Base-by-base conservation (phyloP, 768 basidiomycete genomes). In the Dictyophora rubrovolvata region DNA sequence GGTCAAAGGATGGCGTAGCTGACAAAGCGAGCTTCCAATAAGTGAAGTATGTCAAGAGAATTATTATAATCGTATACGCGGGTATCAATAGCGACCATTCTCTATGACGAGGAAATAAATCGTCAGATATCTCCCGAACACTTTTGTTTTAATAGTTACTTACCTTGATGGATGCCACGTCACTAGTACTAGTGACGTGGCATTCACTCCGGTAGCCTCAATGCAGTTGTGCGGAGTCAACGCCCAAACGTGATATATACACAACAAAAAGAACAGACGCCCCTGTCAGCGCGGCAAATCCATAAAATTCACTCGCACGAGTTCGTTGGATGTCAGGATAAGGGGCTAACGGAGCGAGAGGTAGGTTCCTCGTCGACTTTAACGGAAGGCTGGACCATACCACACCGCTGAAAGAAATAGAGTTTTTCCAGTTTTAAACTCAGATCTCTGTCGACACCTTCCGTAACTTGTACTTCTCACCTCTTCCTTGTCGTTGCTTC, bases 111-210 rank as follows among this genome's bases (percentile, higher is more conserved):
- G 9, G n/a, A n/a, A 28, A 37, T 33, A 11, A 16, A 42, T 50
- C n/a, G 48, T 20, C 36, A 48, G 5, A 35, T n/a, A n/a, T n/a
- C n/a, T 20, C 20, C 36, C 14, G 20, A 46, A 22, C 23, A 48
- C 23, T 20, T n/a, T 53, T n/a, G n/a, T 16, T 42, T 47, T 2
- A 33, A 28, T 3, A 7, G 28, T 48, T 37, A 64, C 78, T 63
- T 58, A 88, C 91, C 90, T 79, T 66, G 78, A 90, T n/a, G 92
- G 92, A 66, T 92, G 93, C 91, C 91, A 94, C 11, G 77, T 71
- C 28, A 93, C n/a, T n/a, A n/a, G n/a, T n/a, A n/a, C n/a, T n/a
- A n/a, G n/a, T n/a, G n/a, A n/a, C n/a, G n/a, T n/a, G n/a, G n/a
- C n/a, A n/a, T n/a, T n/a, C n/a, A n/a, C 75, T 9, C 91, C 92